phyloP scores from a whole-genome alignment of 345 rosid genomes.

The Lumnitzera littorea region DNA sequence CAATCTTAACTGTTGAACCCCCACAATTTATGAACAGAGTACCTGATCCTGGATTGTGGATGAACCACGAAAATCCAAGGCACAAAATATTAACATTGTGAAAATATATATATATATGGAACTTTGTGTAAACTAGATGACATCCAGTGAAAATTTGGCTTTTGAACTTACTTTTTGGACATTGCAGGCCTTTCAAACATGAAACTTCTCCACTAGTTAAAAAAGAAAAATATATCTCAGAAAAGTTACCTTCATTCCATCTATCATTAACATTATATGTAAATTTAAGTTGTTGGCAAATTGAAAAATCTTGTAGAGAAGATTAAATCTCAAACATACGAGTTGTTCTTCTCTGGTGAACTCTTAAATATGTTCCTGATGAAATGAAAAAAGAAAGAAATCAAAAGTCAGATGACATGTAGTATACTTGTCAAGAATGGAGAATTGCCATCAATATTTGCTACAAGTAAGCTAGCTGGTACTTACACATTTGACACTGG shows the following conservation, averaged over 20 bases:
- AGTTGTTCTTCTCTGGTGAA: neutral
- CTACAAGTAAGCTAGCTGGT: no score
- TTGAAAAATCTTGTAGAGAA: no score
- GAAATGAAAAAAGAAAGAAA: neutral
- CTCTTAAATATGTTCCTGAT: neutral
- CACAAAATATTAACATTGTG: neutral
- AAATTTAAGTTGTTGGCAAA: no score
- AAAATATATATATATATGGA: no score
- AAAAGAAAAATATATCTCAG: neutral
- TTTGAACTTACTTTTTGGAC: neutral
- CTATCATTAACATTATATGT: no score
- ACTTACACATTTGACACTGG: no score
- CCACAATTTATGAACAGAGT: slow-evolving; percentile 13
- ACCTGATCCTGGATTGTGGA: neutral
- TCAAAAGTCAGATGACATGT: no score
- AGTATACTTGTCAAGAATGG: no score
- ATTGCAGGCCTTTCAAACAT: neutral
- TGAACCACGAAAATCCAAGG: neutral
- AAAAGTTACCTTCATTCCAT: neutral
- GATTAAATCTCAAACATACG: neutral
- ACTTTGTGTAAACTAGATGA: no score
- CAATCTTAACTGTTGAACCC: neutral
- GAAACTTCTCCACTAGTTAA: neutral
- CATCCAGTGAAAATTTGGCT: neutral
- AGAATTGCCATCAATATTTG: no score